Evolutionary conservation across 352 stramenopile genomes (phyloP).

Genomic region (Pythium scleroteichum): DNA sequence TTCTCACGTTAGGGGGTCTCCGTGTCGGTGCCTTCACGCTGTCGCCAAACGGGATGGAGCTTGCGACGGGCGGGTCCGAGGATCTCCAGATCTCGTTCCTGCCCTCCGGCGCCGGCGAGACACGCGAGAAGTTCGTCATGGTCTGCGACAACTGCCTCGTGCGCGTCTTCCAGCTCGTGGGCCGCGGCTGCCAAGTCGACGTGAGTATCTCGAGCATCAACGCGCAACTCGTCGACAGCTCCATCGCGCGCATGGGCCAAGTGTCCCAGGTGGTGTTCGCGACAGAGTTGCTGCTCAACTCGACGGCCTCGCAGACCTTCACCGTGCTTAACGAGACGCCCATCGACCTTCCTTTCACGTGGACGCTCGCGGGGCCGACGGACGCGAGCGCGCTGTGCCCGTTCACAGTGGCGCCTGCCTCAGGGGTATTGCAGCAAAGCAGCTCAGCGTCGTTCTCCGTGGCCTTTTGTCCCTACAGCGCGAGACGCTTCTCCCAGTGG

Average conservation of each 20-base stretch:
- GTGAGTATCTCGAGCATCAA: conserved; percentile 52
- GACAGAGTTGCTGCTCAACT: conserved; percentile 39
- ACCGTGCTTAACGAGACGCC: conserved; percentile 67
- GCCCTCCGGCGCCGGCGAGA: conserved; percentile 55
- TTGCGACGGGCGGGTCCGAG: conserved; percentile 43
- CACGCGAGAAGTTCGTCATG: conserved; percentile 68
- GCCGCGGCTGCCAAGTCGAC: conserved; percentile 69
- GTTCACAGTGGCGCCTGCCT: conserved; percentile 41
- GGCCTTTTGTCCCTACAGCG: conserved; percentile 38
- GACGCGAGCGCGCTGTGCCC: conserved; percentile 22
- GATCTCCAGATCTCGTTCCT: conserved; percentile 54
- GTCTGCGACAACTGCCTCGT: conserved; percentile 87
- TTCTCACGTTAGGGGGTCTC: conserved; percentile 8
- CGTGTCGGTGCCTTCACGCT: conserved; percentile 55
- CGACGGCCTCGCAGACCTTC: conserved; percentile 38
- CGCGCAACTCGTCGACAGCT: conserved; percentile 41
- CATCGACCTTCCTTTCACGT: conserved; percentile 58
- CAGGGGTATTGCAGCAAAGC: conserved; percentile 43
- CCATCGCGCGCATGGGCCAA: conserved; percentile 43
- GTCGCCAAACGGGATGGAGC: conserved; percentile 54
- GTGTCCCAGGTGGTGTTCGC: conserved; percentile 56
- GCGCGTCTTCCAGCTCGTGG: conserved; percentile 64
- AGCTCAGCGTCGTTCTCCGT: conserved; percentile 46
- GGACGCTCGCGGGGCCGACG: conserved; percentile 31
- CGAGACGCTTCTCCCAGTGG: conserved; percentile 25